Conservation (phyloP, 306 rosid species). For the Hylodesmum podocarpum region DNA sequence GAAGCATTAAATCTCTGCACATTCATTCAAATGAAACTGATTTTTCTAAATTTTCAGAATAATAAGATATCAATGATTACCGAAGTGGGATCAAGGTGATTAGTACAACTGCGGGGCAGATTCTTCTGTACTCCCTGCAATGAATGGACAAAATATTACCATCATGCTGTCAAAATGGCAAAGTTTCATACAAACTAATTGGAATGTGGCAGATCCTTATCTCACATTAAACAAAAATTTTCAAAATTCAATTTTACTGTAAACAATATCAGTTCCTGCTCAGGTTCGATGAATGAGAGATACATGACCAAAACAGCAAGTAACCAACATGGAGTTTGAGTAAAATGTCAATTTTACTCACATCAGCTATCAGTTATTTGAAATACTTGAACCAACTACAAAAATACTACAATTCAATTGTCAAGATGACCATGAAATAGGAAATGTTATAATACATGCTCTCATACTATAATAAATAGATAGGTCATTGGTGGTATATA, state of each 20-base stretch:
- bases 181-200: neutral
- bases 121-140: slow-evolving; percentile 61
- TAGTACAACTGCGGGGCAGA: slow-evolving; percentile 63
- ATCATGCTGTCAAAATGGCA: slow-evolving; percentile 8
- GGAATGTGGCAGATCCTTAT: neutral
- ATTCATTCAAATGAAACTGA: slow-evolving; percentile 28
- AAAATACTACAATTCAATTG: neutral
- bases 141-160: slow-evolving; percentile 9
- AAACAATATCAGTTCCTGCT: neutral
- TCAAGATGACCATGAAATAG: neutral
- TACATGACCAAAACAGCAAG: neutral
- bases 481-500: too few relatives aligned
- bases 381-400: neutral
- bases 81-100: slow-evolving; percentile 81
- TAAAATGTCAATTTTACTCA: slow-evolving; percentile 14
- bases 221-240: neutral
- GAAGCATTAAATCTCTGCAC: neutral
- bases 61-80: slow-evolving; percentile 45
- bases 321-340: neutral
- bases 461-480: neutral
- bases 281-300: neutral
- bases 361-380: neutral
- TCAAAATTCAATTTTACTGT: slow-evolving; percentile 9
- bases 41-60: neutral
- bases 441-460: neutral